Evolutionary conservation across 2,329 filamentous ascomycete genomes (phyloP), one percentile per base, ranked within the genome.

Genomic region (Lachnellula occidentalis): DNA sequence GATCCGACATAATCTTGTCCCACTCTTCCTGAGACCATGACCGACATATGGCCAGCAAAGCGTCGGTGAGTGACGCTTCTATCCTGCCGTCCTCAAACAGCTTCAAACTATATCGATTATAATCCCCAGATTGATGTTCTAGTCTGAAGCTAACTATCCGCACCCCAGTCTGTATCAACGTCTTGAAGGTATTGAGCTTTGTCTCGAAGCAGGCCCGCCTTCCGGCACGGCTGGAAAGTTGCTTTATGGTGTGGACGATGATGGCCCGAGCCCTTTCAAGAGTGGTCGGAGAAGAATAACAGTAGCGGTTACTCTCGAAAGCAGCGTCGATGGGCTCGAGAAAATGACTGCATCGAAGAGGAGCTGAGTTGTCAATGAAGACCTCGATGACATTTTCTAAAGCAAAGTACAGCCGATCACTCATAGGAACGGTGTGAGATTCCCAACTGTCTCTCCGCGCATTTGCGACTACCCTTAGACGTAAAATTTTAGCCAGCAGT

Each of bases 151-250:
- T 19, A 14, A 43, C 17, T 43, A 60, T 55, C 17, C 15, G 8
- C 21, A 55, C 27, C 8, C 56, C 58, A 45, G 55, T 58, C 17
- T 52, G 36, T n/a, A 24, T 22, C 14, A 58, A n/a, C 14, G 39
- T 39, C 42, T 46, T 56, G 11, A 60, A 48, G 15, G 50, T 45
- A 51, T 50, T 56, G n/a, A 54, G 4, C 27, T 56, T 56, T 9
- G 48, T 54, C 36, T 55, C 56, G 17, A 56, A 24, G 24, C 50
- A 45, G 4, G 48, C 45, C 14, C 39, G 37, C 24, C 42, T n/a
- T 15, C 39, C 17, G 11, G 41, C 53, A 11, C 54, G 51, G 17
- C 17, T 54, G 22, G 49, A 47, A 12, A 56, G 37, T 21, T 36
- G 39, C 5, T 34, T 6, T 6, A 55, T 53, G 14, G 21, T 56